Evolutionary conservation across 1,284 basidiomycete species (phyloP), one percentile per base, ranked within the genome.

Genomic region (Stereum hirsutum): DNA sequence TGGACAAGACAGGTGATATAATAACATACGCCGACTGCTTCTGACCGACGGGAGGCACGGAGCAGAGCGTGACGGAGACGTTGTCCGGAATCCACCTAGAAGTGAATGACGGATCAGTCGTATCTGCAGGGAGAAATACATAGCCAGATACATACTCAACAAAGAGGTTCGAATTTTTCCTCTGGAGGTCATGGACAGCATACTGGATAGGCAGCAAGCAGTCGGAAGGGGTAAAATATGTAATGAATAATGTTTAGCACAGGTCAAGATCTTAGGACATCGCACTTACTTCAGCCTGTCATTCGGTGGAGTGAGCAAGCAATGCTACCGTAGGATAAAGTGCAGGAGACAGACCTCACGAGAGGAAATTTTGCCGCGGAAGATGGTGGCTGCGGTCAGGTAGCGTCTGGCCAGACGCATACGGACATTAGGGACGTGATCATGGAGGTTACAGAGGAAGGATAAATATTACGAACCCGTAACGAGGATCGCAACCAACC

Each of bases 351-450:
- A 56, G 59, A 89, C 89, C 62, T 92, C 91, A 56, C 79, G 73
- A 25, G 86, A 89, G 25, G 84, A 73, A 26, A 93, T 69, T 38
- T 80, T 77, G 39, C 90, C 90, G 48, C 91, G 79, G 77, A 89
- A 94, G 53, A 92, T 90, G 8, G 82, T 83, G 1, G 89, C 87
- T 3, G 87, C 87, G 1, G 91, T 93, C 41, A 95, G 66, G 63
- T 91, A 94, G 38, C 85, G 83, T 26, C 85, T 83, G 42, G 41
- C 42, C 32, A 35, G 35, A 17, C 14, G 43, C 42, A 46, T 26
- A 24, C 23, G 32, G 17, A 25, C 37, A 31, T 27, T 24, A 6
- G 39, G 37, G 25, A 27, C 27, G 19, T 31, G n/a, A 19, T 33
- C 21, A 27, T 33, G 2, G 15, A 38, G 21, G 15, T 14, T 23